Percentiles rank a stretch among this genome's conserved stretches.
Conservation (phyloP, 225 moss, liverwort and hornwort genomes). For the Antitrichia curtipendula region DNA sequence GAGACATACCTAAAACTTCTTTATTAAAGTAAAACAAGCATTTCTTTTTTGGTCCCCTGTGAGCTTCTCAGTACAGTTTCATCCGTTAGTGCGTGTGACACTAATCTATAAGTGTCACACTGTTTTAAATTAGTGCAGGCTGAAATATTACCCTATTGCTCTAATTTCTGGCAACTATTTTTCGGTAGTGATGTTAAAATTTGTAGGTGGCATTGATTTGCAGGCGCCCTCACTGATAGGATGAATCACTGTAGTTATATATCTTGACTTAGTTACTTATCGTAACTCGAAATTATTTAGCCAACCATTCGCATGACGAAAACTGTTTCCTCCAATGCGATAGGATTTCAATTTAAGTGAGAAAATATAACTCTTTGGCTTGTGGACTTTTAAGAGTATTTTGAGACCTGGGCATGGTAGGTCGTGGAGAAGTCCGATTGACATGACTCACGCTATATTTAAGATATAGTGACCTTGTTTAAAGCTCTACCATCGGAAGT, state of each 20-base stretch:
- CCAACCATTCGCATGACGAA: background rate
- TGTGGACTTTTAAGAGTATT: background rate
- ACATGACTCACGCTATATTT: background rate
- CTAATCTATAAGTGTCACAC: background rate
- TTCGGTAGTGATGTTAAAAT: background rate
- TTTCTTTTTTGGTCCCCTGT: no score
- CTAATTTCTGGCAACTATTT: no score
- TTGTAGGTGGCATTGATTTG: background rate
- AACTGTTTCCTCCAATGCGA: background rate
- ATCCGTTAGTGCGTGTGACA: background rate
- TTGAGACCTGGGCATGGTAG: background rate
- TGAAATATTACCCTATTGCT: background rate
- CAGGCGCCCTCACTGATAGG: background rate
- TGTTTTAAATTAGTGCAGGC: background rate
- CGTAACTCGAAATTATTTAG: background rate
- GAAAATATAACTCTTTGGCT: background rate
- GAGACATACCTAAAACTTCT: no score
- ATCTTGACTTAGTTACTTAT: background rate
- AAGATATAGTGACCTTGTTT: background rate
- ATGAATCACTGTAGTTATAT: no score
- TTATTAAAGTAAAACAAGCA: no score
- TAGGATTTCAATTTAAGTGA: background rate
- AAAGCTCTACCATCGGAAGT: background rate
- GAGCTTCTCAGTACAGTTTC: background rate
- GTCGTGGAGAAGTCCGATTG: background rate